Conservation (phyloP, 2,329 filamentous ascomycete genomes). For the Colletotrichum viniferum region DNA sequence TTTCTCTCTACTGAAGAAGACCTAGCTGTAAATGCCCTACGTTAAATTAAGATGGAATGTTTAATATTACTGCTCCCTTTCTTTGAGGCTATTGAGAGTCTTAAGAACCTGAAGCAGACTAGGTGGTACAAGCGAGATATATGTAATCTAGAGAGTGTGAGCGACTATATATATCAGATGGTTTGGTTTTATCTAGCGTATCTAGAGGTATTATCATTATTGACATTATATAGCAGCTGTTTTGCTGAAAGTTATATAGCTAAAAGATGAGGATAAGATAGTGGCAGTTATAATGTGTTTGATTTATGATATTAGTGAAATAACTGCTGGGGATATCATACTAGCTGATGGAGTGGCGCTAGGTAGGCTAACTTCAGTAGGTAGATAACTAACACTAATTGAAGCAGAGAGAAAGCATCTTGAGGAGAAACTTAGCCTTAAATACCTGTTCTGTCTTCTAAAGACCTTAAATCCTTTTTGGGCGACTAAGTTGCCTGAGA, state of each 20-base stretch:
- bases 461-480: neutral
- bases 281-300: neutral
- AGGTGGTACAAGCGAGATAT: neutral
- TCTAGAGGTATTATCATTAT: neutral
- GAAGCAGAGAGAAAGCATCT: neutral
- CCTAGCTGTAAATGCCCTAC: neutral
- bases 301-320: neutral
- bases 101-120: neutral
- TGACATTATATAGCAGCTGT: neutral
- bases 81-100: neutral
- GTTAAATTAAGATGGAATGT: neutral
- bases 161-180: slow-evolving; percentile 14
- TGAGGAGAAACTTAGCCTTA: neutral
- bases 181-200: neutral
- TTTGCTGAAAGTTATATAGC: neutral
- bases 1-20: neutral
- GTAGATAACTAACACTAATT: too few relatives aligned
- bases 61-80: neutral
- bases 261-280: neutral
- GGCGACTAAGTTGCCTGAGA: neutral
- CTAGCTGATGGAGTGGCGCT: neutral
- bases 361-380: neutral
- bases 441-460: neutral
- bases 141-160: neutral
- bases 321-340: neutral